Evolutionary conservation across 2,329 filamentous ascomycete species (phyloP).

Genomic region (Hortaea werneckii): DNA sequence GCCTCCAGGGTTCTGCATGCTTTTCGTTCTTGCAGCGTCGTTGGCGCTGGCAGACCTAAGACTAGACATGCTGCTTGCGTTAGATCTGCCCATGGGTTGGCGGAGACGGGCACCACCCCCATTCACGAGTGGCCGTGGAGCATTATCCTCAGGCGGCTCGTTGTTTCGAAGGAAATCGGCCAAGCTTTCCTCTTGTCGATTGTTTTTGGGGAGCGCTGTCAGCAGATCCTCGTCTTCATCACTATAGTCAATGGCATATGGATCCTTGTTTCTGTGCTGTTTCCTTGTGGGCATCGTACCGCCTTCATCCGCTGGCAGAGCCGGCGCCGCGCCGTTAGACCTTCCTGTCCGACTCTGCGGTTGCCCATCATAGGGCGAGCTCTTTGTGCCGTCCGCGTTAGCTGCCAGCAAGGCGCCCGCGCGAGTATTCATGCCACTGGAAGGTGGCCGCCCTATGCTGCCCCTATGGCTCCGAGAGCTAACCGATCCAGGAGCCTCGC

Average conservation of each 20-base stretch:
- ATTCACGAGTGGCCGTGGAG: slow-evolving; percentile 4
- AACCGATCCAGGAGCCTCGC: neutral
- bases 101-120: slow-evolving; percentile 1
- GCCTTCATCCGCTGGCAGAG: neutral
- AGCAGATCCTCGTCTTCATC: slow-evolving; percentile 46
- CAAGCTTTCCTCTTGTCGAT: slow-evolving; percentile 51
- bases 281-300: slow-evolving; percentile 42
- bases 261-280: slow-evolving; percentile 69
- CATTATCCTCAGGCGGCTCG: slow-evolving; percentile 44
- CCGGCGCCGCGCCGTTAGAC: neutral
- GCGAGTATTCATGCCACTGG: neutral
- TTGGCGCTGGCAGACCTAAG: neutral
- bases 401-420: neutral
- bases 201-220: slow-evolving; percentile 33
- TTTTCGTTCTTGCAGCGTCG: neutral
- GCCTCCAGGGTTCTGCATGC: slow-evolving; percentile 1
- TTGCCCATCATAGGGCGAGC: slow-evolving; percentile 11
- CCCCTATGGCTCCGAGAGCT: neutral
- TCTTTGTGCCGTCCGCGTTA: neutral
- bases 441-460: neutral
- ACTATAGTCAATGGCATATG: slow-evolving; percentile 73
- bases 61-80: slow-evolving; percentile 2
- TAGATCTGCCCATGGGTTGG: neutral
- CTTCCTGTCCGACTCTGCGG: slow-evolving; percentile 4
- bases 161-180: slow-evolving; percentile 64